Conservation (phyloP, 2,329 filamentous ascomycete genomes). For the Thelonectria rubi region DNA sequence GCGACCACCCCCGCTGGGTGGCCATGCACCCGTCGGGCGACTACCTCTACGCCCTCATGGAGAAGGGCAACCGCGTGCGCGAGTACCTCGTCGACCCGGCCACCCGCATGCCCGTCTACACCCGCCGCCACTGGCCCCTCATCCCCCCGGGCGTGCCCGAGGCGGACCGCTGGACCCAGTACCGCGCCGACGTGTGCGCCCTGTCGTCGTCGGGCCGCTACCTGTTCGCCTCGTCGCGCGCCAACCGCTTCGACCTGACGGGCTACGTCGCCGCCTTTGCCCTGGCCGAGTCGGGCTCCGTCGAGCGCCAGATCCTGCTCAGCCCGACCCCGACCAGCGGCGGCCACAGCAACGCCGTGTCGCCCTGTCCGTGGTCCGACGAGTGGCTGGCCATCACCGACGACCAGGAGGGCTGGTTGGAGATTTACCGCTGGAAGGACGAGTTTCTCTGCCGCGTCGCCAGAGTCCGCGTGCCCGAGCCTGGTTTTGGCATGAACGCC, state of each 20-base stretch:
- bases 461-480: conserved; percentile 79
- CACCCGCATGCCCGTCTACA: conserved; percentile 81
- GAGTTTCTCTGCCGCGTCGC: conserved; percentile 83
- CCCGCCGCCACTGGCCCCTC: conserved; percentile 77
- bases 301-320: conserved; percentile 81
- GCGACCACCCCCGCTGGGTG: conserved; percentile 88
- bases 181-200: conserved; percentile 85
- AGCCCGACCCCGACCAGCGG: conserved; percentile 88
- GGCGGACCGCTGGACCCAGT: conserved; percentile 64
- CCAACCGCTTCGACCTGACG: conserved; percentile 78
- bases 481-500: conserved; percentile 96
- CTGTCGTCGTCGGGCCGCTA: conserved; percentile 74
- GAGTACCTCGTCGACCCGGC: conserved; percentile 81
- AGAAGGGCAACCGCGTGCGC: conserved; percentile 84
- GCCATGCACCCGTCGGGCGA: conserved; percentile 81
- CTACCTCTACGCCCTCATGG: conserved; percentile 88
- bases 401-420: conserved; percentile 86
- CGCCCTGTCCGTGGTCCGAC: conserved; percentile 83
- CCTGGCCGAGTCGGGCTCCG: conserved; percentile 72
- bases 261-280: conserved; percentile 86
- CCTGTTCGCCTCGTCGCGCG: conserved; percentile 85
- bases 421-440: conserved; percentile 87
- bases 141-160: conserved; percentile 75
- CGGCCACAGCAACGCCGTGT: conserved; percentile 88
- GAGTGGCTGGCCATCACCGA: conserved; percentile 92